These are phyloP conservation scores for Porphyrellus cyaneotinctus DNA, from an alignment of 768 basidiomycete genomes.

Conservation along the genomic window DNA sequence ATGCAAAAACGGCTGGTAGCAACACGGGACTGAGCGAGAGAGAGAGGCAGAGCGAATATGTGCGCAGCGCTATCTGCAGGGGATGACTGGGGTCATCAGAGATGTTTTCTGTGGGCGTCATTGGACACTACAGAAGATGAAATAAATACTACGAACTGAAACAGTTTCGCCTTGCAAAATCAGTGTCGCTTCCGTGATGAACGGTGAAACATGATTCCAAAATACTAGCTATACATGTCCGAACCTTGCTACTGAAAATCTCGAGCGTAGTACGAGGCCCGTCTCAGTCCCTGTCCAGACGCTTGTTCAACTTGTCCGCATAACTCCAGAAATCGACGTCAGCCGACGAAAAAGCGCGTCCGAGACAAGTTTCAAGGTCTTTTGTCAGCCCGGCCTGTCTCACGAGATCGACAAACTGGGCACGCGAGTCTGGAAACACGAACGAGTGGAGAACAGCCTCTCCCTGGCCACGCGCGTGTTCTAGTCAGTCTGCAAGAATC, in stretches of 20 bases:
- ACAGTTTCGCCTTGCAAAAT: too few species aligned
- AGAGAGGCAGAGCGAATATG: constrained; percentile 62
- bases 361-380: constrained; percentile 23
- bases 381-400: constrained; percentile 41
- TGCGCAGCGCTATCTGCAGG: constrained; percentile 55
- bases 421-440: constrained; percentile 73
- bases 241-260: background rate
- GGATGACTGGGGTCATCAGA: constrained; percentile 46
- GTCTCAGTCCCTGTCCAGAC: background rate
- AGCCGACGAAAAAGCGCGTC: constrained; percentile 28
- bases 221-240: background rate
- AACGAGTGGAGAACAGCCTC: constrained; percentile 54
- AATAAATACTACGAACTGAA: too few species aligned
- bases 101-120: background rate
- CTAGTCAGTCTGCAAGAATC: constrained; percentile 1
- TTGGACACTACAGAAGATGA: too few species aligned
- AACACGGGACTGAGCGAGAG: constrained; percentile 66
- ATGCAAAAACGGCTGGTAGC: constrained; percentile 46
- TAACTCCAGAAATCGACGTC: constrained; percentile 74
- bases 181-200: too few species aligned
- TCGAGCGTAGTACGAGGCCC: too few species aligned
- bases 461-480: constrained; percentile 39
- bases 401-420: constrained; percentile 57
- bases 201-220: too few species aligned
- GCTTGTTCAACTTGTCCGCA: constrained; percentile 19